These are phyloP conservation scores for Lyophyllum atratum DNA, from an alignment of 768 basidiomycete species.

Conservation along the genomic window DNA sequence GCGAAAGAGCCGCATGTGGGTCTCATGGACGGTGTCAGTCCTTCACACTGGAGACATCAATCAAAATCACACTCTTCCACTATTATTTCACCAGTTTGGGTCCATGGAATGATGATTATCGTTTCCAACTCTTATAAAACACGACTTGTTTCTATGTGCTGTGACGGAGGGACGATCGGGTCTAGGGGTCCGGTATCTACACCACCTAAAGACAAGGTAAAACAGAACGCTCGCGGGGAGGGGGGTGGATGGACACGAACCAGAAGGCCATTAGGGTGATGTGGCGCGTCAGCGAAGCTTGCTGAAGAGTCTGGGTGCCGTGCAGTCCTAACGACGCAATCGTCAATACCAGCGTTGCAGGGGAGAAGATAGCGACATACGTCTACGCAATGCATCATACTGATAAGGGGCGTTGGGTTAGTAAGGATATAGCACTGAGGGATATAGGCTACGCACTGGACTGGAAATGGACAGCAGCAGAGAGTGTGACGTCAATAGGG, in stretches of 20 bases:
- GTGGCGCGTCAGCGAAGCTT: slow-evolving; percentile 55
- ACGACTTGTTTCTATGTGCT: slow-evolving; percentile 1
- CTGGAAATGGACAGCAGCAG: slow-evolving; percentile 24
- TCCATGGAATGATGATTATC: not conserved
- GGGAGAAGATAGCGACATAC: slow-evolving; percentile 45
- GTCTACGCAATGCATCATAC: slow-evolving; percentile 93
- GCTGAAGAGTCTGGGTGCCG: slow-evolving; percentile 81
- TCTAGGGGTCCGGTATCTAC: slow-evolving; percentile 2
- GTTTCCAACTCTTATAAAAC: not conserved
- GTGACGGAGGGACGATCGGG: not conserved
- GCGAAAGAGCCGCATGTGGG: too few relatives aligned
- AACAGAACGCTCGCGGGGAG: too few relatives aligned
- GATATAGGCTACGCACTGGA: slow-evolving; percentile 54
- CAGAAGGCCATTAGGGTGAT: not conserved
- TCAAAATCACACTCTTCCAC: not conserved
- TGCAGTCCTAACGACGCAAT: slow-evolving; percentile 36
- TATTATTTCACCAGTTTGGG: not conserved
- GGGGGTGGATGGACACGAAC: not conserved
- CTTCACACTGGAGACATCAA: not conserved
- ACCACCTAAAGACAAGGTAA: not conserved
- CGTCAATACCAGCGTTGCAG: slow-evolving; percentile 33
- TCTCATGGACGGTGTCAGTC: too few relatives aligned
- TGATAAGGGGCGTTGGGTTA: slow-evolving; percentile 25
- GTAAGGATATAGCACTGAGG: not conserved
- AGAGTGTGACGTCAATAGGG: slow-evolving; percentile 10